Base-by-base conservation (phyloP, 495 filamentous ascomycete genomes). In the Annulohypoxylon maeteangense region DNA sequence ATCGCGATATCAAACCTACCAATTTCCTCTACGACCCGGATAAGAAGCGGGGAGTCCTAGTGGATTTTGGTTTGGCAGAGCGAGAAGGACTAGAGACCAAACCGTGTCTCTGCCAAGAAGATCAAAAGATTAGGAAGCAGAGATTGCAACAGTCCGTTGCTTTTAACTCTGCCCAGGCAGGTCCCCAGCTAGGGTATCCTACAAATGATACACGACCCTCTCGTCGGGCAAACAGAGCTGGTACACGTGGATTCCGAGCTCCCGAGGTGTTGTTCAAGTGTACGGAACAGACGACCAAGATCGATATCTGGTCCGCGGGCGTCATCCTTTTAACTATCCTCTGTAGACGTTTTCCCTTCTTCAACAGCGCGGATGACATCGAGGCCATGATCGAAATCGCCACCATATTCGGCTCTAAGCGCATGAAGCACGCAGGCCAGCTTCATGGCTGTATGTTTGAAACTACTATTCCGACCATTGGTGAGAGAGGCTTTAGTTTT, bases 1-100 rank as follows among this genome's bases (percentile, higher is more conserved):
- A 99, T 77, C 90, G 95, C 59, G 95, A 99, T 78, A 98, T 99
- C 78, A 99, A 99, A 78, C 95, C 95, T n/a, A 99, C 95, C 11
- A 99, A 99, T 76, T 99, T 99, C 75, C 87, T 99, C 32, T 99
- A 98, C 83, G 94, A 97, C 67, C 91, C 92, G 3, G 81, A 89
- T 3, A 84, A 91, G 66, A 86, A 88, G 71, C 89, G 92, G 59
- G 95, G 95, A 14, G 95, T 99, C 1, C 86, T 99, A 11, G 95
- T 98, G 5, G 95, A 99, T 78, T 99, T 99, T 81, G 95, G 95
- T 25, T 87, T 99, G 11, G 95, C 95, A 29, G 95, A 99, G 81
- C 82, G 91, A 32, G 89, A 93, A 72, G 91, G 90, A 7, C 86
- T 84, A 38, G 92, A 95, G n/a, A 85, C 80, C 62, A 90, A 90